These are phyloP conservation scores for Scheffersomyces insectosa DNA, from an alignment of 1,139 yeast genomes.

Conservation along the genomic window DNA sequence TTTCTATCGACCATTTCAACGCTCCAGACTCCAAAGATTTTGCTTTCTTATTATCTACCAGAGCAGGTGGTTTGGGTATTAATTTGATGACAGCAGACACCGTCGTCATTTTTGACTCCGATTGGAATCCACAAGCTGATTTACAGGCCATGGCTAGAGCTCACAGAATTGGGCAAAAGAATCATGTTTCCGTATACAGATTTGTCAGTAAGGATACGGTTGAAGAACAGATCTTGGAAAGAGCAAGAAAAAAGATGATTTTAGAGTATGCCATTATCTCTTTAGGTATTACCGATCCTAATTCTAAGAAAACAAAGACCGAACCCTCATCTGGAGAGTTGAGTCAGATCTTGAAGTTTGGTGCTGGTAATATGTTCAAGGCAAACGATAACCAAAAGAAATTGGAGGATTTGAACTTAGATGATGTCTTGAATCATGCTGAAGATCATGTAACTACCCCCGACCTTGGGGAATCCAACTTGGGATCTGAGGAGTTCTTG, in stretches of 20 bases:
- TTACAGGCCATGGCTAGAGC: slow-evolving; percentile 99
- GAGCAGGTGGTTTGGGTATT: slow-evolving; percentile 99
- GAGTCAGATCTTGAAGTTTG: slow-evolving; percentile 91
- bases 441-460: slow-evolving; percentile 98
- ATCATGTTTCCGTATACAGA: slow-evolving; percentile 95
- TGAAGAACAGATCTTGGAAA: slow-evolving; percentile 93
- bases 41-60: slow-evolving; percentile 84
- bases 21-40: slow-evolving; percentile 93
- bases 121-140: slow-evolving; percentile 99
- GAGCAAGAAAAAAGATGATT: slow-evolving; percentile 97
- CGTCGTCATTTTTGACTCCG: slow-evolving; percentile 94
- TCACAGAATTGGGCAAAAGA: slow-evolving; percentile 97
- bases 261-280: slow-evolving; percentile 96
- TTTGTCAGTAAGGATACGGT: slow-evolving; percentile 97
- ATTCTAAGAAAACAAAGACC: slow-evolving; percentile 40
- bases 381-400: slow-evolving; percentile 91
- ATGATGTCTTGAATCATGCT: slow-evolving; percentile 94
- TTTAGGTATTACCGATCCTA: slow-evolving; percentile 85
- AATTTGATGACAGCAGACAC: slow-evolving; percentile 99
- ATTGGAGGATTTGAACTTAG: slow-evolving; percentile 91
- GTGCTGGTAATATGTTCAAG: slow-evolving; percentile 98
- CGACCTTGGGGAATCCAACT: slow-evolving; percentile 90
- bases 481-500: slow-evolving; percentile 97
- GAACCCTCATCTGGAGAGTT: slow-evolving; percentile 88
- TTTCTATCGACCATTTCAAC: slow-evolving; percentile 95